Percentiles rank a stretch among this genome's conserved stretches.
phyloP scores from a whole-genome alignment of 2,329 filamentous ascomycete genomes.

The Ciborinia camelliae region DNA sequence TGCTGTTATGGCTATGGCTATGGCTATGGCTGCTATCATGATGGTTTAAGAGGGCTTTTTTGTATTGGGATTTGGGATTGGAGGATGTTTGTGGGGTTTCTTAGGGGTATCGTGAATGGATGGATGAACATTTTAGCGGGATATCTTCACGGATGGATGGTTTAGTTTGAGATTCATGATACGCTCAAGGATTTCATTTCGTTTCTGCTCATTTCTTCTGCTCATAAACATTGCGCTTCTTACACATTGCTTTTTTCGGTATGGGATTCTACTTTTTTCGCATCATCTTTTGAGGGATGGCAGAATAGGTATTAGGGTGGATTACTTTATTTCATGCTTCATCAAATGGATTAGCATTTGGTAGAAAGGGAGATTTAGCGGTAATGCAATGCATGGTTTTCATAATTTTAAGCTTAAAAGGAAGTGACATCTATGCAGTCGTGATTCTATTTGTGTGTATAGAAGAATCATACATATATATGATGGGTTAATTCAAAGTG shows the following conservation, averaged over 20 bases:
- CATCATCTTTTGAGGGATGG: no score
- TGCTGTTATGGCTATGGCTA: neutral
- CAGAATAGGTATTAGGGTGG: neutral
- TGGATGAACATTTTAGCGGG: neutral
- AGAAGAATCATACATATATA: no score
- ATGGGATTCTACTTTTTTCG: no score
- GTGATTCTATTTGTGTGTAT: neutral
- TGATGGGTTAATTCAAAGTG: no score
- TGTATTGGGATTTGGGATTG: neutral
- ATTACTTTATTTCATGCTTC: neutral
- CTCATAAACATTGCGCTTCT: neutral
- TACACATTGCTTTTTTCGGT: neutral
- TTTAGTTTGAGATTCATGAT: neutral
- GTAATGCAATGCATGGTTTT: neutral
- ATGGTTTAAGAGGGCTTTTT: neutral
- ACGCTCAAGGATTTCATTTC: neutral
- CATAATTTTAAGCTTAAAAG: neutral
- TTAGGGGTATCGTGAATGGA: neutral
- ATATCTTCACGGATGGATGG: neutral
- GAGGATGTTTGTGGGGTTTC: neutral
- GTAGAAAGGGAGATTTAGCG: neutral
- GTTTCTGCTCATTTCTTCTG: neutral
- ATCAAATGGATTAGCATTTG: neutral
- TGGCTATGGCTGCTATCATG: neutral
- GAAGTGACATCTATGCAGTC: neutral